These are phyloP conservation scores for Nicotiana tomentosiformis DNA, from an alignment of 257 asterid genomes.

Conservation along the genomic window DNA sequence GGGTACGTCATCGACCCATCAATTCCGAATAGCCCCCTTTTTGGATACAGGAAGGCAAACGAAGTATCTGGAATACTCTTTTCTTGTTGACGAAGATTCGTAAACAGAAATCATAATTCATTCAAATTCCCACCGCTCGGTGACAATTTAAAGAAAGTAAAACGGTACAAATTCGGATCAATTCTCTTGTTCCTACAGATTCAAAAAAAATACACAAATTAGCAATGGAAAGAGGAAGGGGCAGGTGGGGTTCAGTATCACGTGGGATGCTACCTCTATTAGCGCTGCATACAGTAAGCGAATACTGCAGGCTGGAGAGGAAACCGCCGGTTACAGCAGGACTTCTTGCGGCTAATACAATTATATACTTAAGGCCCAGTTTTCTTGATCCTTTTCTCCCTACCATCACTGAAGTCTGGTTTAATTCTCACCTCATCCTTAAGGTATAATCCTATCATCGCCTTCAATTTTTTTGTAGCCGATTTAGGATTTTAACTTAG, in stretches of 20 bases:
- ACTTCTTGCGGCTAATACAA: conserved; percentile 67
- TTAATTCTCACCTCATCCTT: conserved; percentile 81
- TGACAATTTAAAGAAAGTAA: neutral
- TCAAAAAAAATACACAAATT: neutral
- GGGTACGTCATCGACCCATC: neutral
- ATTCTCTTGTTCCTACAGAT: neutral
- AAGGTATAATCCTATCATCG: conserved; percentile 37
- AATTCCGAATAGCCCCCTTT: neutral
- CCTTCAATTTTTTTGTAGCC: too few species aligned
- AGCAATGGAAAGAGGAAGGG: conserved; percentile 37
- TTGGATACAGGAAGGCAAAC: neutral
- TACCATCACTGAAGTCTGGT: conserved; percentile 59
- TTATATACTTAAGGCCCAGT: conserved; percentile 62
- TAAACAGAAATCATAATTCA: neutral
- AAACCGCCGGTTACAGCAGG: conserved; percentile 90
- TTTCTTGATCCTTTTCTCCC: conserved; percentile 51
- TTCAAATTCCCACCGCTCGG: neutral
- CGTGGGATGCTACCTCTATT: conserved; percentile 67
- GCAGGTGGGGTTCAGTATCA: conserved; percentile 29
- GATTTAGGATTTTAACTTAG: too few species aligned
- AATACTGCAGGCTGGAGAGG: conserved; percentile 58
- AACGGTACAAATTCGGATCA: neutral
- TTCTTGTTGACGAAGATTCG: neutral
- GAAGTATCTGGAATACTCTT: neutral
- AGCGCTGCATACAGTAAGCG: conserved; percentile 58